Evolutionary conservation across 2,329 filamentous ascomycete genomes (phyloP).

Genomic region (Cordyceps tenuipes): DNA sequence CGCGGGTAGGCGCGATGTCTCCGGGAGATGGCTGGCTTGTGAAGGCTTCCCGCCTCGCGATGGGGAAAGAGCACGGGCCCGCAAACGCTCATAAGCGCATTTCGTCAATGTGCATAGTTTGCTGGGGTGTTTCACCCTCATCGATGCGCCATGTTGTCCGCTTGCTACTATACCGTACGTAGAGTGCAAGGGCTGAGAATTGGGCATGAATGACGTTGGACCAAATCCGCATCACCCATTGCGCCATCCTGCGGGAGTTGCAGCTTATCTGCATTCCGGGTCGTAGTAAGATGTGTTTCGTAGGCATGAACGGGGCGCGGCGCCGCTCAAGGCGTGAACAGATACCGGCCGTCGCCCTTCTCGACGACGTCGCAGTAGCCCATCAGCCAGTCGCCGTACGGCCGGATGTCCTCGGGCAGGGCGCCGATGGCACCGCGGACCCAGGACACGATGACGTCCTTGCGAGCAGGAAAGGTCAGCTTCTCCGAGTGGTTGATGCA

Average conservation of each 20-base stretch:
- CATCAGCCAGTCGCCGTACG: conserved; percentile 17
- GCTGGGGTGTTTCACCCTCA: neutral
- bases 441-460: conserved; percentile 20
- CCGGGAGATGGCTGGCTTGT: too few species aligned
- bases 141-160: neutral
- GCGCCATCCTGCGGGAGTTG: neutral
- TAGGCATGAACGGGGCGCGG: neutral
- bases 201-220: too few species aligned
- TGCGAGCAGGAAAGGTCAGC: conserved; percentile 18
- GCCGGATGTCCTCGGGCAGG: conserved; percentile 15
- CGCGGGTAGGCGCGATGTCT: too few species aligned
- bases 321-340: conserved; percentile 18
- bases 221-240: neutral
- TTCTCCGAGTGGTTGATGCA: conserved; percentile 16
- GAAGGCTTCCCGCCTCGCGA: too few species aligned
- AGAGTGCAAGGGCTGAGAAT: too few species aligned
- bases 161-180: neutral
- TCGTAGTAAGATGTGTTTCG: too few species aligned
- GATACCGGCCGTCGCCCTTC: conserved; percentile 19
- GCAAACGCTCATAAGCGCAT: too few species aligned
- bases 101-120: neutral
- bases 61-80: too few species aligned
- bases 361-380: conserved; percentile 18
- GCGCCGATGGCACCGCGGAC: conserved; percentile 15
- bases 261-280: neutral